Base-by-base conservation (phyloP, 169 alveolate genomes). In the Eimeria tenella region DNA sequence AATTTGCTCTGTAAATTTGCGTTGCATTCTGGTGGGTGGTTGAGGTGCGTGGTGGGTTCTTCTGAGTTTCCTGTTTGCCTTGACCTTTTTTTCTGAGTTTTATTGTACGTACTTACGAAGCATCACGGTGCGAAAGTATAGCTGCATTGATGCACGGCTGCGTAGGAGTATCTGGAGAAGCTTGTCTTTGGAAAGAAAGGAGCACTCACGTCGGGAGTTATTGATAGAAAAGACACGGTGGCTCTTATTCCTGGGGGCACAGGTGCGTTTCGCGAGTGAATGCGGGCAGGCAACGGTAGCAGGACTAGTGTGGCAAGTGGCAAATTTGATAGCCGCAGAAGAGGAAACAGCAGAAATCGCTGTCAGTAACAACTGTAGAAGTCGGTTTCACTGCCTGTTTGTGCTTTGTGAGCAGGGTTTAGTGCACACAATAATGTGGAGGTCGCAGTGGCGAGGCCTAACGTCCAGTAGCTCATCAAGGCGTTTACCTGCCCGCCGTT, bases 361-460 rank as follows among this genome's bases (percentile, higher is more conserved):
- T 31, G 53, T 49, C 84, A 74, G 55, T 3, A 52, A 11, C 86
- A 75, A 15, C 65, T 42, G 86, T 10, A 8, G 50, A 42, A 53
- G 65, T 53, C 50, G 84, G 23, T 25, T 0, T 17, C 62, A 23
- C 49, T 50, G 84, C 42, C 49, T 9, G 23, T 60, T 82, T 53
- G 53, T 58, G 90, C 77, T 7, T n/a, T 25, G 73, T 82, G 55
- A 15, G 19, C 90, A 82, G 90, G 90, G 4, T 82, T 82, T 23
- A 82, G 90, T 31, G 90, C 90, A 10, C 90, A 82, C 90, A 82
- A 82, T 60, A 82, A 82, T 21, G 90, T 82, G 13, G 90, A 82
- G 50, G 90, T 82, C 58, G 60, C 90, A 17, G 90, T 82, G 62
- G 90, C 73, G 50, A 42, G 90, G 90, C 90, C 90, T 25, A 82